Evolutionary conservation across 2,329 filamentous ascomycete genomes (phyloP).

Genomic region (Stylonectria norvegica): DNA sequence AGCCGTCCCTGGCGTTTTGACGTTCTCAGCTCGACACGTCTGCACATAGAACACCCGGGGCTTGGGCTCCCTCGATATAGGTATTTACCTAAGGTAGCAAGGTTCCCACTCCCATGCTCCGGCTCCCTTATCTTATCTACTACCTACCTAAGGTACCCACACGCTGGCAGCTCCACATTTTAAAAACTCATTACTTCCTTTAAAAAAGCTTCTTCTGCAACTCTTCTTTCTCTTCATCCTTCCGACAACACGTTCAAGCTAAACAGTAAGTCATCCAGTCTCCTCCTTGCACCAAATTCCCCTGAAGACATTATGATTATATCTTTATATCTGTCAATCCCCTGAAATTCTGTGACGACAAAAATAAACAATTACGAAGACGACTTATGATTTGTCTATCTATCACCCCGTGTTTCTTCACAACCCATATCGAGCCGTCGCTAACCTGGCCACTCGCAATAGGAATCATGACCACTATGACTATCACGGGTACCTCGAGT

Average conservation of each 20-base stretch:
- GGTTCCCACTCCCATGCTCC: no score
- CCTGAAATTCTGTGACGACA: slow-evolving; percentile 49
- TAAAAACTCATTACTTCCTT: slow-evolving; percentile 22
- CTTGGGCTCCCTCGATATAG: no score
- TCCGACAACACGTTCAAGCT: slow-evolving; percentile 11
- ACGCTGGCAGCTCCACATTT: no score
- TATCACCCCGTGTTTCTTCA: slow-evolving; percentile 6
- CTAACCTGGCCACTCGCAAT: slow-evolving; percentile 18
- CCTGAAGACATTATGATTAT: slow-evolving; percentile 45
- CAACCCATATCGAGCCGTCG: slow-evolving; percentile 7
- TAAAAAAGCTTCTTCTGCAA: slow-evolving; percentile 15
- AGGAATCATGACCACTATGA: slow-evolving; percentile 20
- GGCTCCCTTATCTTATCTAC: slow-evolving; percentile 14
- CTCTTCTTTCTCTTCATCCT: slow-evolving; percentile 13
- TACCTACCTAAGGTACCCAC: slow-evolving; percentile 8
- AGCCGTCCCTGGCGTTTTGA: no score
- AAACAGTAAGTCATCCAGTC: slow-evolving; percentile 8
- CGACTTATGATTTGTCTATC: slow-evolving; percentile 39
- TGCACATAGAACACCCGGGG: no score
- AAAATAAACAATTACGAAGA: slow-evolving; percentile 42
- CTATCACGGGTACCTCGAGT: slow-evolving; percentile 12
- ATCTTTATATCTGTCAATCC: slow-evolving; percentile 58
- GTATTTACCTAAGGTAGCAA: no score
- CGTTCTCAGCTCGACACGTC: no score
- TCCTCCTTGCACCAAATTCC: not conserved